Evolutionary conservation across 345 rosid genomes (phyloP), one percentile per base, ranked within the genome.

Genomic region (Schrenkiella parvula): DNA sequence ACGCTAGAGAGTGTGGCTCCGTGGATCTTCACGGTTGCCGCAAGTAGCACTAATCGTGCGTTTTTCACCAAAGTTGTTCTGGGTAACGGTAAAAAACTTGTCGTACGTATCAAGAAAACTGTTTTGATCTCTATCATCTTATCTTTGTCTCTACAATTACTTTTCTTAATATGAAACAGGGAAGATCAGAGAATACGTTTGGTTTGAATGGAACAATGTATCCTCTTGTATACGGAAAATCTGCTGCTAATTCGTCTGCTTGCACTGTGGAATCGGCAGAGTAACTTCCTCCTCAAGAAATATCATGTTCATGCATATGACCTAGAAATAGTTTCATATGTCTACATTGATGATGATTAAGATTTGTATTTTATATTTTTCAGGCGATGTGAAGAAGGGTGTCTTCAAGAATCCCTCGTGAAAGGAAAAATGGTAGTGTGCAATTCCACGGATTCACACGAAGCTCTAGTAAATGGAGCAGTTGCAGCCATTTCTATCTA

Each of bases 21-120:
- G 0, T 86, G 91, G 85, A 2, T 78, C 6, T 42, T 86, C n/a
- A n/a, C 82, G 4, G 84, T 83, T 8, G 87, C 81, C 21, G 87
- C 84, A 5, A 83, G 87, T 60, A 76, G 34, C 44, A 81, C 70
- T 0, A 83, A 87, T 63, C 80, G 86, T 12, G 37, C n/a, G 2
- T 68, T 84, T 43, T 2, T 75, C 14, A 73, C 75, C 42, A 83
- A 78, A 15, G 71, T 80, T 60, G 69, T 74, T 17, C 84, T 81
- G 11, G 85, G 83, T 0, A 74, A 84, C 42, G 81, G 82, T 21
- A 64, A 52, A 17, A 77, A 52, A 5, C 7, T 86, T 38, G 39
- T 18, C 42, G 89, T 88, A 75, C 8, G 88, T 48, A 55, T 29
- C 66, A 47, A 31, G 47, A 13, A 73, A 58, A 54, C 23, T 54